These are phyloP conservation scores for Immersiella caudata DNA, from an alignment of 495 filamentous ascomycete genomes.

Conservation along the genomic window DNA sequence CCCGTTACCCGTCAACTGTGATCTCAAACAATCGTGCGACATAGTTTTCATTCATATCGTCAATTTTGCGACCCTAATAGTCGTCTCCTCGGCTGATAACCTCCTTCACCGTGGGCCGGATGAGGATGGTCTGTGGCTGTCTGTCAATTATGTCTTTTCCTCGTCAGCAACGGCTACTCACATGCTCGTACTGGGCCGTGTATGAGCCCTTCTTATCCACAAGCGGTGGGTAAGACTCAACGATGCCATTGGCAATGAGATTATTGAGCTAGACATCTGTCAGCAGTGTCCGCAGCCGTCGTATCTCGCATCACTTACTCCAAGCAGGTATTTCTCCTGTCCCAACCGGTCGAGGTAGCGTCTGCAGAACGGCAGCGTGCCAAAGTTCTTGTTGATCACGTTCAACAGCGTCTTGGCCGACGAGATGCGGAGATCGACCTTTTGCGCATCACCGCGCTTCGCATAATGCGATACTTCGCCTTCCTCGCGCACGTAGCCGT, in stretches of 20 bases:
- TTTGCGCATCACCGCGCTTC: constrained; percentile 62
- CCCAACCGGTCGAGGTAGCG: constrained; percentile 85
- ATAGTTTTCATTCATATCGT: neutral
- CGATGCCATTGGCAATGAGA: constrained; percentile 78
- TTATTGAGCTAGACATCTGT: constrained; percentile 72
- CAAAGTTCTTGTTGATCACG: constrained; percentile 91
- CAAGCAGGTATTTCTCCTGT: constrained; percentile 85
- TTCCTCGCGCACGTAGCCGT: constrained; percentile 80
- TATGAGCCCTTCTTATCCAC: constrained; percentile 93
- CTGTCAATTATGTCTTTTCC: constrained; percentile 26
- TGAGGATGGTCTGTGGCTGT: constrained; percentile 71
- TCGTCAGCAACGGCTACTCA: constrained; percentile 47
- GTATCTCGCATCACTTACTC: constrained; percentile 54
- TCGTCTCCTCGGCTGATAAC: constrained; percentile 91
- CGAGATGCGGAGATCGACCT: constrained; percentile 66
- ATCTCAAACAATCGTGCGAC: neutral
- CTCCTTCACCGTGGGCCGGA: constrained; percentile 88
- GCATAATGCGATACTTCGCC: constrained; percentile 83
- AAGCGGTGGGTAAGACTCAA: constrained; percentile 87
- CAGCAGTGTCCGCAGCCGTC: neutral
- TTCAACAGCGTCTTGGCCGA: constrained; percentile 82
- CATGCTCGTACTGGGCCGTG: constrained; percentile 94
- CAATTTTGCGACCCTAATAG: constrained; percentile 55
- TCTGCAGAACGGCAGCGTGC: constrained; percentile 82
- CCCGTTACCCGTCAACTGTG: neutral